phyloP scores from a whole-genome alignment of 441 rosid genomes.

The Bruguiera hainesii region DNA sequence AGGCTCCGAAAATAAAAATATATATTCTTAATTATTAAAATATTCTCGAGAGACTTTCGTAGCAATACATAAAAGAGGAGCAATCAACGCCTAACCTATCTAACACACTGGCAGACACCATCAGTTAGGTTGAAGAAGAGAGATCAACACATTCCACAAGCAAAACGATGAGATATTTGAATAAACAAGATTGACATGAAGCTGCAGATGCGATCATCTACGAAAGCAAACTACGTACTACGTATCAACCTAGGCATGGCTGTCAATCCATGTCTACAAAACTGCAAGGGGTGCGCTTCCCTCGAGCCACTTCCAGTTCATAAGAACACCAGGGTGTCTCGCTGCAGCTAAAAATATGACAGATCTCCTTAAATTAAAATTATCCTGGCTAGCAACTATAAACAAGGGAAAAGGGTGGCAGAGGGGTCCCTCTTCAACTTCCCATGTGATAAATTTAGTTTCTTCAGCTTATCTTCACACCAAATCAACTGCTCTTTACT shows the following conservation, averaged over 20 bases:
- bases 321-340: not conserved
- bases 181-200: too few species aligned
- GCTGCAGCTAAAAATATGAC: not conserved
- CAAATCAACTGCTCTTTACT: slow-evolving; percentile 79
- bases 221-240: too few species aligned
- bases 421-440: slow-evolving; percentile 75
- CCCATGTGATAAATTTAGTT: slow-evolving; percentile 51
- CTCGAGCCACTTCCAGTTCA: not conserved
- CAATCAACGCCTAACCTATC: too few species aligned
- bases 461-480: slow-evolving; percentile 98
- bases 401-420: slow-evolving; percentile 85
- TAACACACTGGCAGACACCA: too few species aligned
- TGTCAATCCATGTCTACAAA: not conserved
- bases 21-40: too few species aligned
- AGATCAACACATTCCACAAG: too few species aligned
- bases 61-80: too few species aligned
- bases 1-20: too few species aligned
- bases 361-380: not conserved
- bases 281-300: not conserved
- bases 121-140: too few species aligned
- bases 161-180: too few species aligned
- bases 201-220: too few species aligned
- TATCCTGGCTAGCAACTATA: slow-evolving; percentile 14
- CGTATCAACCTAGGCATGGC: not conserved
- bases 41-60: too few species aligned